Evolutionary conservation across 2,329 filamentous ascomycete genomes (phyloP).

Genomic region (Fusarium zealandicum): DNA sequence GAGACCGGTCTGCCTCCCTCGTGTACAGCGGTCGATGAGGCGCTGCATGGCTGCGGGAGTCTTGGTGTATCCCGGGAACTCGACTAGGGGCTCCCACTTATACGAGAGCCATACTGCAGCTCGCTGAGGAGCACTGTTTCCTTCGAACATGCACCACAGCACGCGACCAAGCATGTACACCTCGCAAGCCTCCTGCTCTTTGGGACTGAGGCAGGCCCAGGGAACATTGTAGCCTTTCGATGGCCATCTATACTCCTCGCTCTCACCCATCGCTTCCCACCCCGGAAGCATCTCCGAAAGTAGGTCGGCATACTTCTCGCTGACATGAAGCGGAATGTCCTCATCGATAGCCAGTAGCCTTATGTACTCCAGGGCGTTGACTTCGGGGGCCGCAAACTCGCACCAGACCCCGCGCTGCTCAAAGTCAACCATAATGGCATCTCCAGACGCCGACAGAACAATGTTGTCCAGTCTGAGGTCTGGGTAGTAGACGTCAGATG

Average conservation of each 20-base stretch:
- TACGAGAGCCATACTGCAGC: conserved; percentile 67
- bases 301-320: conserved; percentile 50
- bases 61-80: conserved; percentile 61
- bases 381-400: conserved; percentile 66
- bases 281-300: conserved; percentile 55
- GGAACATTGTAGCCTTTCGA: conserved; percentile 61
- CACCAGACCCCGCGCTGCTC: conserved; percentile 70
- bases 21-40: conserved; percentile 61
- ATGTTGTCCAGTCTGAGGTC: conserved; percentile 68
- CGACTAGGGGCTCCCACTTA: conserved; percentile 60
- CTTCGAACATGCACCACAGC: conserved; percentile 70
- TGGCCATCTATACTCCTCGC: conserved; percentile 58
- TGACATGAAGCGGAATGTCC: conserved; percentile 51
- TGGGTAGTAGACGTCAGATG: conserved; percentile 60
- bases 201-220: conserved; percentile 60
- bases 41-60: conserved; percentile 55
- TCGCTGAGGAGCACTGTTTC: conserved; percentile 63
- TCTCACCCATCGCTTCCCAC: conserved; percentile 52
- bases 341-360: conserved; percentile 61
- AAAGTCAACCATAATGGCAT: conserved; percentile 66
- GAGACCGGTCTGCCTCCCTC: conserved; percentile 55
- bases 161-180: conserved; percentile 69
- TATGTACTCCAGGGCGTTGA: conserved; percentile 66
- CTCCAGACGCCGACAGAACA: conserved; percentile 55
- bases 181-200: conserved; percentile 64